Evolutionary conservation across 805 yeast species (phyloP).

Genomic region (Saitoella complicata): DNA sequence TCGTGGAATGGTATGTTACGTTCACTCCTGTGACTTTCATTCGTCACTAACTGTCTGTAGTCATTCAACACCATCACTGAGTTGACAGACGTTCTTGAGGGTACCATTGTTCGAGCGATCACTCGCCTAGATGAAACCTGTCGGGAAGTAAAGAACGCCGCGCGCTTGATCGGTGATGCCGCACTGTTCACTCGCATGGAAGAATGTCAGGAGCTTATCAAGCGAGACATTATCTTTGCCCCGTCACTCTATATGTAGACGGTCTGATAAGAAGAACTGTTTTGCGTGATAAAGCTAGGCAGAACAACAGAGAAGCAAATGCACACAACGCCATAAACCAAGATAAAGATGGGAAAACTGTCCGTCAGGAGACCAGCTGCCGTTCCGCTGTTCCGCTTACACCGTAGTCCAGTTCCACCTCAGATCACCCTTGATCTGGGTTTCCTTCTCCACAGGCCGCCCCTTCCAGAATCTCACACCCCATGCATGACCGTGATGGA

Average conservation of each 20-base stretch:
- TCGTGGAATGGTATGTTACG: conserved; percentile 40
- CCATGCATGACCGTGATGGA: too few relatives aligned
- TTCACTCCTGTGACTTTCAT: too few relatives aligned
- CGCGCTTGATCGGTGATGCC: conserved; percentile 86
- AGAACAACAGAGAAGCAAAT: not conserved
- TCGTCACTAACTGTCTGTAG: too few relatives aligned
- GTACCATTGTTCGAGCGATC: conserved; percentile 90
- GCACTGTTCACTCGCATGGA: conserved; percentile 77
- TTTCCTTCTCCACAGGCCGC: too few relatives aligned
- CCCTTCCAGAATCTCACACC: too few relatives aligned
- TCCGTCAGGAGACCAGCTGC: too few relatives aligned
- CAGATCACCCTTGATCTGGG: too few relatives aligned
- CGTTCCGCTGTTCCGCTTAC: too few relatives aligned
- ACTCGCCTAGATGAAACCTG: conserved; percentile 89
- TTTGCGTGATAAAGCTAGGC: not conserved
- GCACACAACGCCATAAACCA: not conserved
- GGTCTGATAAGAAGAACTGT: not conserved
- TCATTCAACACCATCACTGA: conserved; percentile 83
- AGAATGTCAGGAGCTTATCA: conserved; percentile 84
- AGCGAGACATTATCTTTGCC: conserved; percentile 93
- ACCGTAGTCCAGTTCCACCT: too few relatives aligned
- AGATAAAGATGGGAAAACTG: too few relatives aligned
- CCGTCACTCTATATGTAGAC: conserved; percentile 70
- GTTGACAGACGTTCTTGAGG: conserved; percentile 81
- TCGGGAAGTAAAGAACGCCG: conserved; percentile 85